Conservation (phyloP, 208 protist species). For the Leishmania turanica region DNA sequence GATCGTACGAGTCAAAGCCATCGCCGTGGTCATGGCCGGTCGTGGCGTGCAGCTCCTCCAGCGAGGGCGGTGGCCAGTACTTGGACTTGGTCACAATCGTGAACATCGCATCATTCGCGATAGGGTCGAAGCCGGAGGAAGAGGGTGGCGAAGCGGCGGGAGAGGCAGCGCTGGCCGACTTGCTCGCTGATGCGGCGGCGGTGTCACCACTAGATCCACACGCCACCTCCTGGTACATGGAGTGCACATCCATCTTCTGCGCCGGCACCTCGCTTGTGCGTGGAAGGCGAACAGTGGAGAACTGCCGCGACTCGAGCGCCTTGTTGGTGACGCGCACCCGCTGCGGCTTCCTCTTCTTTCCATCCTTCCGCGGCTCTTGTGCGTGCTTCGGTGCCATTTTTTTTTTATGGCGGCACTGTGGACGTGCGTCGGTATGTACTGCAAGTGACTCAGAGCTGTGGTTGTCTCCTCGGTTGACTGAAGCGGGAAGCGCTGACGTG, state of each 20-base stretch:
- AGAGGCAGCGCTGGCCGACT: not conserved
- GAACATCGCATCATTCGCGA: slow-evolving; percentile 79
- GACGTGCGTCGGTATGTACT: slow-evolving; percentile 2
- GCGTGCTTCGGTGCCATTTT: slow-evolving; percentile 23
- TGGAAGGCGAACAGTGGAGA: slow-evolving; percentile 75
- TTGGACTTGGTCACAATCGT: slow-evolving; percentile 54
- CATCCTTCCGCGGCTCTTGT: slow-evolving; percentile 15
- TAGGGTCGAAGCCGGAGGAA: slow-evolving; percentile 67
- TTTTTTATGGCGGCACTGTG: not conserved
- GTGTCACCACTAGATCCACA: not conserved
- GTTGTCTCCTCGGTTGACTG: not conserved
- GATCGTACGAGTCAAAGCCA: slow-evolving; percentile 84
- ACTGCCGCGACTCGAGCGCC: slow-evolving; percentile 70
- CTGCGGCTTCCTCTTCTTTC: slow-evolving; percentile 51
- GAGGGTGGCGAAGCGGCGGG: not conserved
- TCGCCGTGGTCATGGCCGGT: slow-evolving; percentile 54
- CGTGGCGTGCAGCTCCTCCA: slow-evolving; percentile 59
- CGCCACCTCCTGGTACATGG: slow-evolving; percentile 39
- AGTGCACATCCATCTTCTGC: slow-evolving; percentile 52
- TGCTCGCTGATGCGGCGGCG: not conserved
- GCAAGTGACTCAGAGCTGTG: not conserved
- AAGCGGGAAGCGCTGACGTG: not conserved
- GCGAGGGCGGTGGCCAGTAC: slow-evolving; percentile 75
- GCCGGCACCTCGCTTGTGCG: slow-evolving; percentile 49
- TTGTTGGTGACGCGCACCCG: slow-evolving; percentile 83